Conservation (phyloP, 495 filamentous ascomycete genomes). For the Penicillium soppii region DNA sequence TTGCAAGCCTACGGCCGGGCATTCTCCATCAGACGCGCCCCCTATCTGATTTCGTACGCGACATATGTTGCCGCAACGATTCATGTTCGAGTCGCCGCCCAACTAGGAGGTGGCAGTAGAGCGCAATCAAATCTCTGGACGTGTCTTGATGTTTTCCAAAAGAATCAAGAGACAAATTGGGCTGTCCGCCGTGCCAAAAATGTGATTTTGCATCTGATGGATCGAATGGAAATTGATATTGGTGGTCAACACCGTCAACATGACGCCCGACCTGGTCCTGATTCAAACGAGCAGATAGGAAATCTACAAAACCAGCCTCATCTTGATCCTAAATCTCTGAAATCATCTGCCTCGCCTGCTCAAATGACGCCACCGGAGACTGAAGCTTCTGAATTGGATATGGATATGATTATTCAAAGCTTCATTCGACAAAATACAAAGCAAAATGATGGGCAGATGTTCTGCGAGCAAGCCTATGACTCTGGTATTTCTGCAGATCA, state of each 20-base stretch:
- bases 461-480: neutral
- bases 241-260: neutral
- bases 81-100: slow-evolving; percentile 30
- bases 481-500: neutral
- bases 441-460: neutral
- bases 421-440: slow-evolving; percentile 24
- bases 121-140: slow-evolving; percentile 25
- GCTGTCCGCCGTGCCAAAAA: slow-evolving; percentile 29
- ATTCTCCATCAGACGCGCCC: slow-evolving; percentile 15
- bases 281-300: neutral
- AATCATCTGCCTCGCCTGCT: neutral
- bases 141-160: slow-evolving; percentile 28
- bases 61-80: slow-evolving; percentile 19
- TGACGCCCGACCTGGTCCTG: neutral
- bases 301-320: neutral
- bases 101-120: slow-evolving; percentile 25
- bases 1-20: slow-evolving; percentile 11
- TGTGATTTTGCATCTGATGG: slow-evolving; percentile 34
- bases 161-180: slow-evolving; percentile 33
- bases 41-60: slow-evolving; percentile 25
- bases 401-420: slow-evolving; percentile 35
- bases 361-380: slow-evolving; percentile 12
- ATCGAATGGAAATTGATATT: slow-evolving; percentile 29
- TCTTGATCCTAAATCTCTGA: neutral
- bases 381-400: slow-evolving; percentile 30